Conservation (phyloP, 495 filamentous ascomycete genomes). For the Penicillium cosmopolitanum region DNA sequence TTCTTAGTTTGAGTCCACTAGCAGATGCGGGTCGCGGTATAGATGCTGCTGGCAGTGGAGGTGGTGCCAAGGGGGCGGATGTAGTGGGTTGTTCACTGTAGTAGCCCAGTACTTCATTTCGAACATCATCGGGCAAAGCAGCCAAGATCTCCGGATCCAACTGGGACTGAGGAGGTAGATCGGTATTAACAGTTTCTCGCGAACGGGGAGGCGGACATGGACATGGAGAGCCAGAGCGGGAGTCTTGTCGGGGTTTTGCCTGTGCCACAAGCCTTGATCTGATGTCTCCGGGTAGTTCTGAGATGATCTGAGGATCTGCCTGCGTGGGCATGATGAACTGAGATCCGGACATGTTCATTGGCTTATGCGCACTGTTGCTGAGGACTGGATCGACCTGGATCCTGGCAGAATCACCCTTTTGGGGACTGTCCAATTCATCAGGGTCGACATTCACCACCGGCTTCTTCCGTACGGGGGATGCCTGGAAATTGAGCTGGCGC, state of each 20-base stretch:
- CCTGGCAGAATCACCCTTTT: conserved; percentile 61
- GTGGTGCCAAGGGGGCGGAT: conserved; percentile 10
- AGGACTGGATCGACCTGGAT: conserved; percentile 44
- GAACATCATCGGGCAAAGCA: conserved; percentile 80
- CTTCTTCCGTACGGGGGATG: conserved; percentile 39
- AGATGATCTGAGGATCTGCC: conserved; percentile 72
- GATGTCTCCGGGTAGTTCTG: conserved; percentile 80
- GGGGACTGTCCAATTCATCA: conserved; percentile 67
- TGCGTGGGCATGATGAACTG: conserved; percentile 88
- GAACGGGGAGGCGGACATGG: conserved; percentile 34
- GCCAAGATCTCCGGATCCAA: conserved; percentile 75
- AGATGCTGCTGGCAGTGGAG: conserved; percentile 36
- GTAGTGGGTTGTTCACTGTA: conserved; percentile 47
- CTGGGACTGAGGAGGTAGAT: conserved; percentile 57
- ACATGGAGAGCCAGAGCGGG: conserved; percentile 36
- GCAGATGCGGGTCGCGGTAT: conserved; percentile 53
- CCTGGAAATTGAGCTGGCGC: conserved; percentile 62
- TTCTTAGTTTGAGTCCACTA: conserved; percentile 40
- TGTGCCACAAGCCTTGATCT: conserved; percentile 68
- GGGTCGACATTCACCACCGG: conserved; percentile 42
- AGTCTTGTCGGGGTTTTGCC: conserved; percentile 38
- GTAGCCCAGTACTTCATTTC: conserved; percentile 74
- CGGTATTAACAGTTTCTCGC: conserved; percentile 14
- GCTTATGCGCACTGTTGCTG: conserved; percentile 61
- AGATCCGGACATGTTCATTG: conserved; percentile 78